Base-by-base conservation (phyloP, 768 basidiomycete genomes). In the Nidula microcarpa region DNA sequence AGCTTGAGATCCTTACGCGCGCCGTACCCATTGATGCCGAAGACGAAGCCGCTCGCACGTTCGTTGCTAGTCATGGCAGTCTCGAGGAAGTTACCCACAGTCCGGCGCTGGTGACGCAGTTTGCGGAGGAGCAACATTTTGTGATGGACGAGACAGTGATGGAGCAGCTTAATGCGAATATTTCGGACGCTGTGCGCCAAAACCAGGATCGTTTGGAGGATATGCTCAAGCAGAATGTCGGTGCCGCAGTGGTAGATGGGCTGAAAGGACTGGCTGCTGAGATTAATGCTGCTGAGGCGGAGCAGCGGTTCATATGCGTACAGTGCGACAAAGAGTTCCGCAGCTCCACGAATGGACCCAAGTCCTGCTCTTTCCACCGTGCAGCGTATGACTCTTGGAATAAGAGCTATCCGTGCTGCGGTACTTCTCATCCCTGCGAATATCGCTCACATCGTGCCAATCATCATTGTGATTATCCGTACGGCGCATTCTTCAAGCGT, bases 401-500 rank as follows among this genome's bases (percentile, higher is more conserved):
- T 36, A 66, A 65, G 52, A 62, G 56, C 49, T 72, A 63, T 46
- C 68, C 68, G 7, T 75, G 74, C 48, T 75, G 74, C 55, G 65
- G 67, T 53, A 63, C 65, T 0, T 45, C 57, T 5, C 62, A 70
- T 52, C 69, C 73, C 11, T 75, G 74, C 54, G 64, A 72, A 57
- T 69, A 63, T 47, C 59, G 59, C 30, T 57, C 60, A 5, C 74
- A 75, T 58, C 66, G 73, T 43, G 57, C 68, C 1, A 67, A 65
- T 46, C 73, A 74, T 50, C 74, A 75, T 49, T 74, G 70, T 55
- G 72, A 75, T 33, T 75, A 73, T 55, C 67, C 74, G 5, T 75
- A 75, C 47, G 69, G 61, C 9, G 56, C 57, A 5, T 75, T 75
- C 62, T 75, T 75, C 52, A 57, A 63, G 17, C 64, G 70, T 35